These are phyloP conservation scores for Aspergillus brasiliensis DNA, from an alignment of 2,329 filamentous ascomycete species.

Conservation along the genomic window DNA sequence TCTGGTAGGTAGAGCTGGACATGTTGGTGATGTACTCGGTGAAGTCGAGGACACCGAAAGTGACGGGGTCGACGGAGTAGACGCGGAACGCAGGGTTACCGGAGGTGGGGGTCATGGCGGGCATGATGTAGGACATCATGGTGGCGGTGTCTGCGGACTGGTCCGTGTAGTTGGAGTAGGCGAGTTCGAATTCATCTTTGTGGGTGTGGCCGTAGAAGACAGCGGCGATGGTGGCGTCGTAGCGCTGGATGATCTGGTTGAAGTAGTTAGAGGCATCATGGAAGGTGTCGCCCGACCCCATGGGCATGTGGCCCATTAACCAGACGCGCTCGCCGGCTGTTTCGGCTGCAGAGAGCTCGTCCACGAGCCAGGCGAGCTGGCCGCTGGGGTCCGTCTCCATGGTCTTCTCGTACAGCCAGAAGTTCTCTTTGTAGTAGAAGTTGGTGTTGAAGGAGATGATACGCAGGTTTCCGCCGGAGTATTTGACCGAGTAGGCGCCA, in stretches of 20 bases:
- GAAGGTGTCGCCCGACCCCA: constrained; percentile 36
- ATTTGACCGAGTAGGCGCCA: constrained; percentile 54
- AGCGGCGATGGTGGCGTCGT: constrained; percentile 57
- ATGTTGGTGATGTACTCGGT: constrained; percentile 57
- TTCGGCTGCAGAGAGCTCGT: constrained; percentile 57
- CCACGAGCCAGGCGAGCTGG: constrained; percentile 52
- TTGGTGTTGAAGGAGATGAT: constrained; percentile 50
- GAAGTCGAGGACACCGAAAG: constrained; percentile 54
- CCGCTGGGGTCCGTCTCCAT: constrained; percentile 55
- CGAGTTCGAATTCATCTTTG: constrained; percentile 58
- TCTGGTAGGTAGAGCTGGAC: constrained; percentile 53
- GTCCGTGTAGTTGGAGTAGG: constrained; percentile 56
- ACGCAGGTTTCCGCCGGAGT: constrained; percentile 52
- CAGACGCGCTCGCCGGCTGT: constrained; percentile 56
- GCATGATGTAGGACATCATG: constrained; percentile 56
- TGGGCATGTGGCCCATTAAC: constrained; percentile 58
- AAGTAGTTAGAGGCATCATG: constrained; percentile 61
- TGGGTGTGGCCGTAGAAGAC: constrained; percentile 60
- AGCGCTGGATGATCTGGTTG: constrained; percentile 58
- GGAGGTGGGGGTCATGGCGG: constrained; percentile 56
- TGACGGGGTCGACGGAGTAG: constrained; percentile 58
- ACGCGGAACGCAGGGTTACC: constrained; percentile 57
- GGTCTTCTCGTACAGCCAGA: constrained; percentile 56
- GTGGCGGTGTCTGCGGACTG: constrained; percentile 46
- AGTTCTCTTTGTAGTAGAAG: constrained; percentile 42